A percentile compares a stretch with the other conserved stretches of the same genome.
Conservation (phyloP, 1,284 basidiomycete genomes). For the Agaricales sp. region DNA sequence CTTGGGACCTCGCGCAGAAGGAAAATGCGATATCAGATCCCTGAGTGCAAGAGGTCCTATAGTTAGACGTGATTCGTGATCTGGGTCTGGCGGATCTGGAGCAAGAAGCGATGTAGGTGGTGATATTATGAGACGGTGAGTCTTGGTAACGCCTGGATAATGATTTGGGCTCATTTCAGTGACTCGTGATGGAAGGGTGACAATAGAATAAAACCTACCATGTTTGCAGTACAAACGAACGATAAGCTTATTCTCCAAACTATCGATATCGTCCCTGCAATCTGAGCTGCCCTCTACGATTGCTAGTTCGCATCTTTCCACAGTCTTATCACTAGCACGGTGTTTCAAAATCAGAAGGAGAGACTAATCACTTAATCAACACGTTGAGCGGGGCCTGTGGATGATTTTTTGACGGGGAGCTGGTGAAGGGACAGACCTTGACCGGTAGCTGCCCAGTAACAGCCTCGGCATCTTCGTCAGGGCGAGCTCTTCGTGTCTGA, state of each 20-base stretch:
- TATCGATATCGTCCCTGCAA: constrained; percentile 41
- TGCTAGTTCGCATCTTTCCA: constrained; percentile 64
- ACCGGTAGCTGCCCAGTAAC: constrained; percentile 55
- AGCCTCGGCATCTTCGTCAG: constrained; percentile 21
- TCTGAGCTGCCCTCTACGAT: constrained; percentile 42
- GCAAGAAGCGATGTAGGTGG: constrained; percentile 46
- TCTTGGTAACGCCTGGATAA: constrained; percentile 61
- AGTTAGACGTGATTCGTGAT: constrained; percentile 50
- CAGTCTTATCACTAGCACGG: constrained; percentile 59
- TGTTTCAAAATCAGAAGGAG: constrained; percentile 65
- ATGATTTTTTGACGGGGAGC: neutral
- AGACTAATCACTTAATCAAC: constrained; percentile 29
- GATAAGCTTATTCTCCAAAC: constrained; percentile 59
- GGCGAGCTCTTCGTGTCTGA: constrained; percentile 13
- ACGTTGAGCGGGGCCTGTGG: too few species aligned
- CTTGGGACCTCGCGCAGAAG: constrained; percentile 45
- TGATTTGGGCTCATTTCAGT: constrained; percentile 5
- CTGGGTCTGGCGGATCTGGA: constrained; percentile 44
- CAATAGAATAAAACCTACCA: constrained; percentile 34
- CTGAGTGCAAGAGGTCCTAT: constrained; percentile 61
- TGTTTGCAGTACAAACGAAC: constrained; percentile 73
- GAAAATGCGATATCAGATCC: constrained; percentile 76
- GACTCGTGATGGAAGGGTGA: constrained; percentile 5
- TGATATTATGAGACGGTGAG: constrained; percentile 57
- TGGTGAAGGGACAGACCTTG: constrained; percentile 55